Conservation (phyloP, 768 basidiomycete genomes). For the Leccinum truebloodii region DNA sequence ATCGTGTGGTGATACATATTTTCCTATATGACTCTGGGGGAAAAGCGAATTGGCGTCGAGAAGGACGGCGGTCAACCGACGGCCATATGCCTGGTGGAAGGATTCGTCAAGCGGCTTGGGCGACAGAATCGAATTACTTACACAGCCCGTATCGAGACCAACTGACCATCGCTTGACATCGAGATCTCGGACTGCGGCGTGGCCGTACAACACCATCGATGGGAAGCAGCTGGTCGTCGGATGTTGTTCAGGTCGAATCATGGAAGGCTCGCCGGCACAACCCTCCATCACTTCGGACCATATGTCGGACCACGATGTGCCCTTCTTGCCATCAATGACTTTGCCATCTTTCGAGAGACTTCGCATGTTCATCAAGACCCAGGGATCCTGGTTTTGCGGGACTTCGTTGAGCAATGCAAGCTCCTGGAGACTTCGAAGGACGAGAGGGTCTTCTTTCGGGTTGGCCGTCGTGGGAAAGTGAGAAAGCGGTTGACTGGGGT, state of each 20-base stretch:
- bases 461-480: conserved; percentile 47
- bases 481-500: conserved; percentile 70
- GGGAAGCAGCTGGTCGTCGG: conserved; percentile 54
- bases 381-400: conserved; percentile 77
- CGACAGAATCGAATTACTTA: conserved; percentile 38
- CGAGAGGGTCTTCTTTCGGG: conserved; percentile 16
- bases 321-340: conserved; percentile 37
- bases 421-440: conserved; percentile 64
- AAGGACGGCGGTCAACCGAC: conserved; percentile 66
- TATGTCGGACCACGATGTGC: conserved; percentile 71
- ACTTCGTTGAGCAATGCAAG: conserved; percentile 62
- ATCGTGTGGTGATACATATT: conserved; percentile 20
- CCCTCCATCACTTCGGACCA: conserved; percentile 69
- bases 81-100: conserved; percentile 52
- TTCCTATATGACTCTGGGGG: conserved; percentile 9
- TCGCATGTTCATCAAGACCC: conserved; percentile 52
- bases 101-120: not conserved
- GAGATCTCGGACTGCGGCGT: conserved; percentile 71
- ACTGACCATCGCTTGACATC: conserved; percentile 83
- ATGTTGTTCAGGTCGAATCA: not conserved
- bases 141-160: conserved; percentile 88
- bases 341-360: conserved; percentile 41
- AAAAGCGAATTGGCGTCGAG: conserved; percentile 38
- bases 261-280: conserved; percentile 51
- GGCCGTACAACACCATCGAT: conserved; percentile 83